These are phyloP conservation scores for Solanum gracilifrons DNA, from an alignment of 257 asterid species.

Conservation along the genomic window DNA sequence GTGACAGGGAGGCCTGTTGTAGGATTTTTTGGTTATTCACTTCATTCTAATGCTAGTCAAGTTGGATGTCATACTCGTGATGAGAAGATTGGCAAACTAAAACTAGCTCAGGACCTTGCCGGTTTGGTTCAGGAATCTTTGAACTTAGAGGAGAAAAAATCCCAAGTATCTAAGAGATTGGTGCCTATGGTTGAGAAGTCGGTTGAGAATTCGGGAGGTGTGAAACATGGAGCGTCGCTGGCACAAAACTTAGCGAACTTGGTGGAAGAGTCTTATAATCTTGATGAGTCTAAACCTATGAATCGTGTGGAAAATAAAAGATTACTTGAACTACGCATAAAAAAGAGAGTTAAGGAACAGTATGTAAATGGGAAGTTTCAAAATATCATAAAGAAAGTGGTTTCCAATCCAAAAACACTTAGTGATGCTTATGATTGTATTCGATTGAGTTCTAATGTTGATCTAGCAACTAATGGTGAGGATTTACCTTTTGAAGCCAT, in stretches of 20 bases:
- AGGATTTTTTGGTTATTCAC: neutral
- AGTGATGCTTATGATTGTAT: constrained; percentile 69
- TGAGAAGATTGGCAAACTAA: constrained; percentile 16
- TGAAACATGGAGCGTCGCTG: neutral
- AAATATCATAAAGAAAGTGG: constrained; percentile 55
- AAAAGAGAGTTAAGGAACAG: constrained; percentile 83
- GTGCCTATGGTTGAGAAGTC: neutral
- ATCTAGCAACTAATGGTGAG: constrained; percentile 27
- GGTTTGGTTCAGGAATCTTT: neutral
- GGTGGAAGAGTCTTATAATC: constrained; percentile 55
- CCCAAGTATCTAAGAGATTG: neutral
- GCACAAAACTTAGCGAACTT: constrained; percentile 70
- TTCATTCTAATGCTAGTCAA: constrained; percentile 4
- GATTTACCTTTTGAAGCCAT: constrained; percentile 53
- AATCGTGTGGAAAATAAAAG: constrained; percentile 45
- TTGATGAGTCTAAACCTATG: constrained; percentile 25
- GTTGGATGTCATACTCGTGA: constrained; percentile 2
- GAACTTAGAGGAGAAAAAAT: neutral
- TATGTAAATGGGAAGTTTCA: constrained; percentile 53
- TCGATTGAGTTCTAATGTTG: constrained; percentile 55
- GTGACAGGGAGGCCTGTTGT: constrained; percentile 6
- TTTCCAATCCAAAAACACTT: constrained; percentile 62
- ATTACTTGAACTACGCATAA: constrained; percentile 56
- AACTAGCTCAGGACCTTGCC: constrained; percentile 33
- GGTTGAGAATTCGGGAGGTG: neutral